Conservation (phyloP, 1,139 yeast species). For the Sugiyamaella paludigena region DNA sequence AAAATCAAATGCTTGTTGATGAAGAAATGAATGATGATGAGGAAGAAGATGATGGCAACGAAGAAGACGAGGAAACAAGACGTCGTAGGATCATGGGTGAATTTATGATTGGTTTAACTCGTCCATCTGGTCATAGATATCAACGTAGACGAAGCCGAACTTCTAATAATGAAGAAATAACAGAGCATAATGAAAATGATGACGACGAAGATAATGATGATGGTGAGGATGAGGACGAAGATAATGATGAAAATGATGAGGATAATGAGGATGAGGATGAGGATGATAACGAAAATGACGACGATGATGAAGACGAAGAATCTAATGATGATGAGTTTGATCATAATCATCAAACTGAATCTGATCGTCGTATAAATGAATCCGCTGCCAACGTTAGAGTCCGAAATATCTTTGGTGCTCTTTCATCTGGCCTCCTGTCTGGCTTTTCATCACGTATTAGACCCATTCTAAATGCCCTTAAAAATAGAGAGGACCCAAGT, state of each 20-base stretch:
- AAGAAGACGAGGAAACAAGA: slow-evolving; percentile 8
- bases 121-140: slow-evolving; percentile 12
- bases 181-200: slow-evolving; percentile 3
- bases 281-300: slow-evolving; percentile 16
- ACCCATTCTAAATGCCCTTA: slow-evolving; percentile 32
- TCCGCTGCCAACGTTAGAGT: slow-evolving; percentile 21
- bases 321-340: slow-evolving; percentile 17
- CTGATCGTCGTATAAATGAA: slow-evolving; percentile 13
- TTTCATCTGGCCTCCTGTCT: slow-evolving; percentile 41
- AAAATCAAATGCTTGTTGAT: slow-evolving; percentile 28
- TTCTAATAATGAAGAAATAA: slow-evolving; percentile 8
- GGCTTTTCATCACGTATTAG: slow-evolving; percentile 28
- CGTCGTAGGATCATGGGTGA: slow-evolving; percentile 5
- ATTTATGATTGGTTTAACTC: slow-evolving; percentile 5
- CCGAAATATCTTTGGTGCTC: slow-evolving; percentile 32
- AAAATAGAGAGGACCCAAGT: slow-evolving; percentile 44
- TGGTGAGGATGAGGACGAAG: slow-evolving; percentile 15
- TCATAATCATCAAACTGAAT: slow-evolving; percentile 20
- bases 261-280: slow-evolving; percentile 8
- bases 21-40: slow-evolving; percentile 20
- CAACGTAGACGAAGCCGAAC: slow-evolving; percentile 13
- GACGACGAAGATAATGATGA: slow-evolving; percentile 15
- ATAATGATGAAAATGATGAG: slow-evolving; percentile 9
- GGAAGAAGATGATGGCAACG: slow-evolving; percentile 28
- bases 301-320: slow-evolving; percentile 9